Base-by-base conservation (phyloP, 441 rosid genomes). In the Arabidopsis hybrid region DNA sequence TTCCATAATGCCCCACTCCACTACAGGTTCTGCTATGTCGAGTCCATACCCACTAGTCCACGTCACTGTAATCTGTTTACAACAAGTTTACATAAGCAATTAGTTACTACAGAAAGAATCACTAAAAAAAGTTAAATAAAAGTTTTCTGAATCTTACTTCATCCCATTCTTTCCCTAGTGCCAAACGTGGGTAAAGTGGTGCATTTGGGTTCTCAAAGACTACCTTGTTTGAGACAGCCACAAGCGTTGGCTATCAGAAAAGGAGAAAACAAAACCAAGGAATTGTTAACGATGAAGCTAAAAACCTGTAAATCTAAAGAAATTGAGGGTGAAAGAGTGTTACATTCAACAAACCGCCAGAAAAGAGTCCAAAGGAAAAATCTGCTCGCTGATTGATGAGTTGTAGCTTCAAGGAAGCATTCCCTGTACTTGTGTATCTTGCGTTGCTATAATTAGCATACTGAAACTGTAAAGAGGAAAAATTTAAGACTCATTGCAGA, bases 41-140 rank as follows among this genome's bases (percentile, higher is more conserved):
- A 87, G 79, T 52, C 89, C 90, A 63, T 92, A 92, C 29, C 97
- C 96, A 64, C 96, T 92, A 9, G 96, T 92, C 97, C 96, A 92
- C 50, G 92, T 92, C 52, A 92, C 86, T 18, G 92, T 90, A 91
- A 92, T 92, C 97, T 90, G 81, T 74, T 8, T 9, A 39, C 2
- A 39, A 39, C 43, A 8, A 39, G 10, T 9, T 47, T 8, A 26
- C 29, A 26, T 26, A 26, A 26, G 29, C 29, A 26, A 26, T 26
- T 26, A 26, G 29, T 26, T 26, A 67, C 36, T 1, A 26, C 58
- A 55, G 4, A 55, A 55, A 35, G 29, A 58, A 36, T 8, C 13
- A 31, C 9, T 38, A 36, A 26, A 5, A 35, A 26, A 26, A 26
- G 29, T 26, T 26, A 26, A 35, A 35, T 1, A 11, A 32, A 2